These are phyloP conservation scores for Neurospora crassa DNA, from an alignment of 2,329 filamentous ascomycete species.

Conservation along the genomic window DNA sequence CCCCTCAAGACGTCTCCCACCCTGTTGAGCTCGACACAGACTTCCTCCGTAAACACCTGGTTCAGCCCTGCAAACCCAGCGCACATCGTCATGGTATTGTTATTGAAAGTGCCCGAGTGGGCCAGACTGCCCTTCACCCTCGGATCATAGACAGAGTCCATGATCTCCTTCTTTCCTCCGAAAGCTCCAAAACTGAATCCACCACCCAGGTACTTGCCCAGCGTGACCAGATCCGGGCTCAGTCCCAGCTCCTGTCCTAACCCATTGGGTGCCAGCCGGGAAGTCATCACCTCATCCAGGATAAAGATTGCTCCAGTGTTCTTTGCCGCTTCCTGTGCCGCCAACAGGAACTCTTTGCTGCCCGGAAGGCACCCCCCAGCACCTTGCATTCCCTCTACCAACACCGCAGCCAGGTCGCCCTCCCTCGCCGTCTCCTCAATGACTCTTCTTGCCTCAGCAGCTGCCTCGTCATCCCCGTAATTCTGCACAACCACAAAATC, in stretches of 20 bases:
- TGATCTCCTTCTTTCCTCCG: constrained; percentile 41
- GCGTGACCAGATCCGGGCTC: constrained; percentile 43
- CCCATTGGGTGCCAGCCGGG: constrained; percentile 43
- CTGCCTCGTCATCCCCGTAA: constrained; percentile 50
- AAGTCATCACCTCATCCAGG: constrained; percentile 65
- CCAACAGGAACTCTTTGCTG: constrained; percentile 38
- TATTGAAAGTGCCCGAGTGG: constrained; percentile 55
- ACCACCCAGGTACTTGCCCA: constrained; percentile 52
- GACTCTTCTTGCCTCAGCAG: constrained; percentile 23
- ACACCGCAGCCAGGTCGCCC: constrained; percentile 43
- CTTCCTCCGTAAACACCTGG: constrained; percentile 21
- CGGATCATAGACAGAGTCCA: constrained; percentile 40
- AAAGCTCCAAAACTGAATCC: constrained; percentile 51
- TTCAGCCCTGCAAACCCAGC: constrained; percentile 30
- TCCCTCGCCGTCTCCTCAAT: constrained; percentile 22
- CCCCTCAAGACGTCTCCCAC: constrained; percentile 19
- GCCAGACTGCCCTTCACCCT: constrained; percentile 26
- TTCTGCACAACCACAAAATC: constrained; percentile 47
- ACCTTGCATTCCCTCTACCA: constrained; percentile 60
- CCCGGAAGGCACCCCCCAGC: constrained; percentile 48
- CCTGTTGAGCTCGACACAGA: constrained; percentile 16
- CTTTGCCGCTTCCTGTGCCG: constrained; percentile 34
- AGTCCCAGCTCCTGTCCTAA: constrained; percentile 33
- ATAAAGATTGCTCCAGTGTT: constrained; percentile 49
- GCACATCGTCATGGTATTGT: constrained; percentile 43